These are phyloP conservation scores for Diaporthe velutina DNA, from an alignment of 2,329 filamentous ascomycete species.

Conservation along the genomic window DNA sequence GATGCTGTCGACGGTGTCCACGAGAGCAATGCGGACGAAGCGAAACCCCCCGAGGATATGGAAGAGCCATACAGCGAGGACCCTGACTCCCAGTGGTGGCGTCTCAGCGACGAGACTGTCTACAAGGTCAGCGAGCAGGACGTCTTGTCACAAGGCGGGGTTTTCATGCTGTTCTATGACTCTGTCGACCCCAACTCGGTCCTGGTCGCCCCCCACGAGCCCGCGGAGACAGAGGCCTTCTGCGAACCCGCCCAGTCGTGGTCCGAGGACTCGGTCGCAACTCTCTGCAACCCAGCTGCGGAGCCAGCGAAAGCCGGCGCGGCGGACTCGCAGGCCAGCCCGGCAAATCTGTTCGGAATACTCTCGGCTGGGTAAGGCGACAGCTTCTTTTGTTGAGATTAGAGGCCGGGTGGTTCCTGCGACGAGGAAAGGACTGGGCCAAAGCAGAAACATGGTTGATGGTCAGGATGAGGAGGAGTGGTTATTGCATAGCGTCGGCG, in stretches of 20 bases:
- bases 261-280: constrained; percentile 29
- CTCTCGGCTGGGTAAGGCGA: background rate
- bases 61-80: constrained; percentile 41
- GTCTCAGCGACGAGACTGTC: constrained; percentile 91
- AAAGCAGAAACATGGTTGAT: background rate
- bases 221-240: background rate
- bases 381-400: background rate
- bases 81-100: constrained; percentile 80
- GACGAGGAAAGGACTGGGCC: background rate
- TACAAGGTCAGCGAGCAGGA: constrained; percentile 78
- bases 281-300: constrained; percentile 25
- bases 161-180: constrained; percentile 99
- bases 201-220: constrained; percentile 43
- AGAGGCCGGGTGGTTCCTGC: background rate
- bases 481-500: constrained; percentile 48
- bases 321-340: background rate
- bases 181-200: constrained; percentile 69
- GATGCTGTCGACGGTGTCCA: constrained; percentile 34
- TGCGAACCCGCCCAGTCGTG: background rate
- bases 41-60: constrained; percentile 29
- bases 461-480: background rate
- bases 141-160: constrained; percentile 82
- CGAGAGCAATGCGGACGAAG: constrained; percentile 40
- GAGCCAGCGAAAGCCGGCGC: background rate
- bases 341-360: constrained; percentile 29